Evolutionary conservation across 2,329 filamentous ascomycete genomes (phyloP).

Genomic region (Exophiala spinifera): DNA sequence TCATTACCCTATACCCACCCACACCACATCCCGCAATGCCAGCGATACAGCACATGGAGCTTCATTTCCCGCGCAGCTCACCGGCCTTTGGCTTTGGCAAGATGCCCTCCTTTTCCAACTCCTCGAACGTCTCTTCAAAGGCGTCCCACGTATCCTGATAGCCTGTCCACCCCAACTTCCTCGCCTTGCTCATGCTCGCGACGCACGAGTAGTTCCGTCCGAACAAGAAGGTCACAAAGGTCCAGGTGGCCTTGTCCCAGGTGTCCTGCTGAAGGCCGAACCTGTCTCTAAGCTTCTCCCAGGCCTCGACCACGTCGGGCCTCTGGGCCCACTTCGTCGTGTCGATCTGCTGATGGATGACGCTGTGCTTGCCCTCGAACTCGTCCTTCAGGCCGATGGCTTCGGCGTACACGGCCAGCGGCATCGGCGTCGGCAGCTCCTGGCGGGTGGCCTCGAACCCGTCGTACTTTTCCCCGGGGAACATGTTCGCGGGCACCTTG

Average conservation of each 20-base stretch:
- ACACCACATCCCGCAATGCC: too few species aligned
- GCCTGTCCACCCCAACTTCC: constrained; percentile 45
- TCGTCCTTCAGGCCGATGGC: constrained; percentile 30
- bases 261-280: constrained; percentile 38
- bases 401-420: constrained; percentile 26
- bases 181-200: constrained; percentile 45
- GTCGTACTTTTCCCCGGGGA: constrained; percentile 21
- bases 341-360: constrained; percentile 39
- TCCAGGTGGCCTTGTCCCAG: constrained; percentile 47
- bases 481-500: constrained; percentile 32
- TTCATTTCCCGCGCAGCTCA: background rate
- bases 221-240: constrained; percentile 43
- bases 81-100: constrained; percentile 28
- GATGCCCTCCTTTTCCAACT: constrained; percentile 31
- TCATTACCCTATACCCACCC: too few species aligned
- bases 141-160: constrained; percentile 41
- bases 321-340: constrained; percentile 42
- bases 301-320: constrained; percentile 38
- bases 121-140: constrained; percentile 37
- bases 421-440: constrained; percentile 26
- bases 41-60: too few species aligned
- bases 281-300: constrained; percentile 36
- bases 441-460: constrained; percentile 13
- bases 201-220: constrained; percentile 36
- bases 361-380: constrained; percentile 25